Conservation (phyloP, 1,139 yeast species). For the Geotrichum citri-aurantii region DNA sequence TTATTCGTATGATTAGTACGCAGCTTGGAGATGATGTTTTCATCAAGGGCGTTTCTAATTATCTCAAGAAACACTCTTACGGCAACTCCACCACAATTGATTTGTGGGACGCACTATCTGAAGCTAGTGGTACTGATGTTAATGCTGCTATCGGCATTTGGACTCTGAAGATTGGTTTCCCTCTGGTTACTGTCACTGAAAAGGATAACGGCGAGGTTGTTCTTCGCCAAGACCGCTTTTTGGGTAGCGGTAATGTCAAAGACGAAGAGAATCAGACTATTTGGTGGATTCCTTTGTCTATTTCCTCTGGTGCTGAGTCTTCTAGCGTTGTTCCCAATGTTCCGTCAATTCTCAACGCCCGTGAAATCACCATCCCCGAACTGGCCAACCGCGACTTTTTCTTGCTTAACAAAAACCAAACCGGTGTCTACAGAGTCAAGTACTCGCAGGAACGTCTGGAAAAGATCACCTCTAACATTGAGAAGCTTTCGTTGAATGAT, state of each 20-base stretch:
- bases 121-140: constrained; percentile 52
- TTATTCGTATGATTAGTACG: constrained; percentile 63
- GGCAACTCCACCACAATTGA: constrained; percentile 58
- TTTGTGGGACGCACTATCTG: constrained; percentile 53
- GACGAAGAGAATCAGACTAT: constrained; percentile 64
- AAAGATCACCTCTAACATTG: constrained; percentile 37
- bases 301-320: constrained; percentile 38
- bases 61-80: constrained; percentile 51
- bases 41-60: constrained; percentile 63
- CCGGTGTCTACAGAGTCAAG: constrained; percentile 63
- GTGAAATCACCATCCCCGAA: constrained; percentile 27
- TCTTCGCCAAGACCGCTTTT: constrained; percentile 60
- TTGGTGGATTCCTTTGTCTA: constrained; percentile 73
- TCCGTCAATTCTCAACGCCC: constrained; percentile 21
- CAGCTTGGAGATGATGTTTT: constrained; percentile 62
- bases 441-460: constrained; percentile 48
- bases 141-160: constrained; percentile 51
- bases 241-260: constrained; percentile 71
- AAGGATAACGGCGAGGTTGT: constrained; percentile 33
- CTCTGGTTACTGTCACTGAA: constrained; percentile 47
- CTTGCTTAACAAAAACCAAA: constrained; percentile 59
- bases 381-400: constrained; percentile 46
- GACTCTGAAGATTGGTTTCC: constrained; percentile 64
- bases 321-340: constrained; percentile 20
- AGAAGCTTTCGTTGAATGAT: constrained; percentile 50